A percentile compares a stretch with the other conserved stretches of the same genome.
Evolutionary conservation across 1,284 basidiomycete species (phyloP).

Genomic region (Cutaneotrichosporon cavernicola): DNA sequence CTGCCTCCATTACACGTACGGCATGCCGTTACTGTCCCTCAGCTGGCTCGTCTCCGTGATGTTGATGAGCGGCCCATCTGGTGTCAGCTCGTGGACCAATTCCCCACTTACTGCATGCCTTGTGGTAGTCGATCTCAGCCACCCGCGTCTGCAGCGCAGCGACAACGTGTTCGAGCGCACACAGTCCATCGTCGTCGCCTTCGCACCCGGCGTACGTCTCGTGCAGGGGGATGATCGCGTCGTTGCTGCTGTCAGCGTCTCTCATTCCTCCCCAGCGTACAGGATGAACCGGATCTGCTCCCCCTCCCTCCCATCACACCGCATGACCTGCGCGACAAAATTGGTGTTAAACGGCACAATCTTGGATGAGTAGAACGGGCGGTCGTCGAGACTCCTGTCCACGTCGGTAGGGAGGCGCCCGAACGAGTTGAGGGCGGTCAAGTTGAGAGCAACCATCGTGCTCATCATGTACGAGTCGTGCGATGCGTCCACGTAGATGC

Average conservation of each 20-base stretch:
- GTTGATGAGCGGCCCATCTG: conserved; percentile 6
- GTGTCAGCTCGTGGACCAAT: not conserved
- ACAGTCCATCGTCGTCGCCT: conserved; percentile 69
- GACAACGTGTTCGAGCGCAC: conserved; percentile 72
- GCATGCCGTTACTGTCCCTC: conserved; percentile 4
- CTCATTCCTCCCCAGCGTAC: conserved; percentile 18
- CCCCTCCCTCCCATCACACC: conserved; percentile 35
- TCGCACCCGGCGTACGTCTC: conserved; percentile 69
- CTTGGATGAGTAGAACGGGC: conserved; percentile 65
- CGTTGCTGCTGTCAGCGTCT: conserved; percentile 58
- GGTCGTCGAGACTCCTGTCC: conserved; percentile 10
- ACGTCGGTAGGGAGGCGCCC: conserved; percentile 29
- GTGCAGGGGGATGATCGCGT: conserved; percentile 78
- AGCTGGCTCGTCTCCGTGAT: conserved; percentile 9
- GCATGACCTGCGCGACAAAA: conserved; percentile 45
- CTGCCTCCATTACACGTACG: not conserved
- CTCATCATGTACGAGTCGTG: conserved; percentile 70
- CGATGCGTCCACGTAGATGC: conserved; percentile 62
- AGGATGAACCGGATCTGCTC: conserved; percentile 51
- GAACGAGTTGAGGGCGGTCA: conserved; percentile 55
- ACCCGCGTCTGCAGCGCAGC: conserved; percentile 67
- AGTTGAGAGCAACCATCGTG: conserved; percentile 70
- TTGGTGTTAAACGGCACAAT: conserved; percentile 71
- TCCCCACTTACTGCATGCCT: conserved; percentile 59
- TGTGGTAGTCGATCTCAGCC: conserved; percentile 68